Base-by-base conservation (phyloP, 441 rosid genomes). In the Populus hybrid region DNA sequence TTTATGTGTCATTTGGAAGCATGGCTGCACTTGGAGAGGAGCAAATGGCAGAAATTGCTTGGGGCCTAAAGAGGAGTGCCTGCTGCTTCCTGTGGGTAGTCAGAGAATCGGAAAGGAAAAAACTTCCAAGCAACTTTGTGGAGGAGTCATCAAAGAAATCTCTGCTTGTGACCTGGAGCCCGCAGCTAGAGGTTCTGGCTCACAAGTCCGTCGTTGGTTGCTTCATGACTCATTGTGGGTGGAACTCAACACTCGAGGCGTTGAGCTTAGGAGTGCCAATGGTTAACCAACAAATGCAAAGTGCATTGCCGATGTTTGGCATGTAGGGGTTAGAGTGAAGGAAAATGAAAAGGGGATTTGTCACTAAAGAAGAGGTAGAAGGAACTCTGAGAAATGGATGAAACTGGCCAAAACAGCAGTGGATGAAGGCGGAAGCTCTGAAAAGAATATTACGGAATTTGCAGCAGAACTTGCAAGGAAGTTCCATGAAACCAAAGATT, bases 1-100 rank as follows among this genome's bases (percentile, higher is more conserved):
- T 89, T 26, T 87, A 87, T 30, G 85, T 84, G n/a, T 86, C 92
- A 34, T 87, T 87, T 3, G 94, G 94, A 67, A 91, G 90, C 79
- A 23, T 89, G 73, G 87, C 81, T 40, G 72, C 76, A 32, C 73
- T 86, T 16, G 74, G 76, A 28, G 82, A 82, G n/a, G 78, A 85
- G 42, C 92, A 88, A 70, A 91, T 86, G 88, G 76, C 72, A 72
- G 91, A 88, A 79, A 40, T 83, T 26, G 88, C 88, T 21, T 64
- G 72, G 82, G 91, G 87, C 21, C 73, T 89, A 30, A 82, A 40
- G 67, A 67, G 72, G 69, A 83, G 84, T 79, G 84, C 80, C 36
- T 30, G 19, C 64, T 73, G 42, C 67, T 89, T 89, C 87, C 65
- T 89, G 77, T 90, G 91, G 91, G 89, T 87, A 0, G 89, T 84